Conservation (phyloP, 2,329 filamentous ascomycete genomes). For the Penicillium sp. region DNA sequence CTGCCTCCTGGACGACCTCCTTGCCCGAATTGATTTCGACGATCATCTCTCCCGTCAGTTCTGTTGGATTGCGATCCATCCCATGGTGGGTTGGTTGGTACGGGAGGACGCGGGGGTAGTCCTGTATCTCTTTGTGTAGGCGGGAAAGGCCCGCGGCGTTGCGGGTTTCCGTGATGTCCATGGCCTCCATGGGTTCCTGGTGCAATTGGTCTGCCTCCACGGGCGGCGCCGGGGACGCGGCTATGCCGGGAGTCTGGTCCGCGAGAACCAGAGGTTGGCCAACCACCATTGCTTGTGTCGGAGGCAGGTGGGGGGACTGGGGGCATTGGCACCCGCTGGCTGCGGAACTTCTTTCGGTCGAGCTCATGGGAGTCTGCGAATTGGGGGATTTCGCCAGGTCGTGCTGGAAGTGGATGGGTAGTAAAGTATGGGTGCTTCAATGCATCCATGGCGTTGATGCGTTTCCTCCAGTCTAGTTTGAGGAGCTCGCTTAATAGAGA, state of each 20-base stretch:
- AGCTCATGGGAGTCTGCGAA: conserved; percentile 96
- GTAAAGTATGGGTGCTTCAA: conserved; percentile 90
- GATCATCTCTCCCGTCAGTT: conserved; percentile 28
- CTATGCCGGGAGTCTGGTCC: conserved; percentile 32
- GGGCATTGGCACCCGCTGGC: conserved; percentile 77
- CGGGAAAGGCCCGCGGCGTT: conserved; percentile 28
- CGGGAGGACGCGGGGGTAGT: conserved; percentile 40
- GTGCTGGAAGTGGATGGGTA: conserved; percentile 71
- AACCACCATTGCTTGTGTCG: conserved; percentile 65
- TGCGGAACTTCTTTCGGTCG: conserved; percentile 87
- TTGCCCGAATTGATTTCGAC: conserved; percentile 32
- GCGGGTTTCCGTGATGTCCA: conserved; percentile 15
- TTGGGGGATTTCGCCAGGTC: conserved; percentile 79
- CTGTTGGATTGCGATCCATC: conserved; percentile 26
- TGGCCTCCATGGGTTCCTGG: conserved; percentile 11
- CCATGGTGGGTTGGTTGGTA: conserved; percentile 31
- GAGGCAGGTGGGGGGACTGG: conserved; percentile 90
- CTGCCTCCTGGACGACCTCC: conserved; percentile 22
- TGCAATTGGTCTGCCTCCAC: conserved; percentile 29
- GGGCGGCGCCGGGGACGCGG: conserved; percentile 36
- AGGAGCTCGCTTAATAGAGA: conserved; percentile 79
- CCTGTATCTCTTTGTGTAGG: conserved; percentile 32
- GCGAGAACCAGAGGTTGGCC: conserved; percentile 39
- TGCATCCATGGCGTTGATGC: conserved; percentile 92
- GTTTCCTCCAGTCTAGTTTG: conserved; percentile 80